Conservation (phyloP, 345 rosid species). For the Fremontodendron californicum region DNA sequence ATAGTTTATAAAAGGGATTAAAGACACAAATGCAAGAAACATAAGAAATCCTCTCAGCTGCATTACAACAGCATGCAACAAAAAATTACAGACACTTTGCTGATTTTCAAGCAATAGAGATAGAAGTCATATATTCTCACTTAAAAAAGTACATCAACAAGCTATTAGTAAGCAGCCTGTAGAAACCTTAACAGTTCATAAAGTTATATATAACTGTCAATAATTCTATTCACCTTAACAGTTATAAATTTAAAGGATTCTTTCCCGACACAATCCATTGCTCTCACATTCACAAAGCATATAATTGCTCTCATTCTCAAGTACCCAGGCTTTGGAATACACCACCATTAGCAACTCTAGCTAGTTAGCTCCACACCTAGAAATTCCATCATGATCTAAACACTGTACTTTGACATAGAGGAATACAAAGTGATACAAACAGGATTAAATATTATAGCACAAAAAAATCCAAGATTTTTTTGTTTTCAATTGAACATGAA, state of each 20-base stretch:
- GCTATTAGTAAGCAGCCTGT: not conserved
- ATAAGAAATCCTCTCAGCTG: not conserved
- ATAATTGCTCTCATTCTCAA: not conserved
- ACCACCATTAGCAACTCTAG: not conserved
- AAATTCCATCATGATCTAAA: not conserved
- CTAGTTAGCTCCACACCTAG: not conserved
- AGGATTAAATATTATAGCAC: not conserved
- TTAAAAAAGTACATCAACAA: not conserved
- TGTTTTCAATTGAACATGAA: not conserved
- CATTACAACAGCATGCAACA: not conserved
- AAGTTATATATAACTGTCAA: not conserved
- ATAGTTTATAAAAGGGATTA: not conserved
- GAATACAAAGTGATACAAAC: not conserved
- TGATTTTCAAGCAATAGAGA: slow-evolving; percentile 2
- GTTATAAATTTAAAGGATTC: not conserved
- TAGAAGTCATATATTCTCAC: not conserved
- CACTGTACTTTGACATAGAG: not conserved
- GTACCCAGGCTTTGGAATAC: not conserved
- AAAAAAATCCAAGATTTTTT: not conserved
- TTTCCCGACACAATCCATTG: not conserved
- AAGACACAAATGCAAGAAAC: not conserved
- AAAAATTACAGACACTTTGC: not conserved
- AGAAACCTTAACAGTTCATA: not conserved
- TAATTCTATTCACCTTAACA: not conserved
- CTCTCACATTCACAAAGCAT: not conserved